These are phyloP conservation scores for Orbilia blumenaviensis DNA, from an alignment of 2,329 filamentous ascomycete genomes.

Conservation along the genomic window DNA sequence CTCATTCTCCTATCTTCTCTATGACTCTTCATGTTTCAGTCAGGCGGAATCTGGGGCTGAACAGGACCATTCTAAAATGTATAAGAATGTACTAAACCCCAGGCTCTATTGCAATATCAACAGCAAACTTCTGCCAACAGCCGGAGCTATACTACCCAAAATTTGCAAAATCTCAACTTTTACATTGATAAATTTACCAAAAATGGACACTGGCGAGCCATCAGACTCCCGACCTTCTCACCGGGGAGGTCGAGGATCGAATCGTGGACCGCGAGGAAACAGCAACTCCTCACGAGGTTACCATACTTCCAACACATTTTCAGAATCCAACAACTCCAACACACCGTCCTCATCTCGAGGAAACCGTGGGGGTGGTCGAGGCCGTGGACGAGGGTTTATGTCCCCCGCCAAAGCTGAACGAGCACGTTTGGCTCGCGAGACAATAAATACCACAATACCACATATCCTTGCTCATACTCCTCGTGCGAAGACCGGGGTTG, in stretches of 20 bases:
- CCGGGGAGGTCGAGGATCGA: neutral
- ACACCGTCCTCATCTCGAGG: neutral
- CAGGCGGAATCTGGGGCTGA: neutral
- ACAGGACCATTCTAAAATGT: neutral
- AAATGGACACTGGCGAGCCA: neutral
- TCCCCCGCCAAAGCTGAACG: constrained; percentile 58
- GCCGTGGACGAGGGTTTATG: constrained; percentile 12
- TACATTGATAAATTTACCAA: neutral
- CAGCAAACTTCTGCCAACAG: neutral
- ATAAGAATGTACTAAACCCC: neutral
- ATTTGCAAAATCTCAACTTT: neutral
- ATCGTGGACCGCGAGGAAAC: neutral
- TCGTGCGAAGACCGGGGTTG: constrained; percentile 67
- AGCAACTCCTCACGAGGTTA: neutral
- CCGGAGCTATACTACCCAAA: neutral
- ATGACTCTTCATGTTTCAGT: neutral
- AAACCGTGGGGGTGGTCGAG: neutral
- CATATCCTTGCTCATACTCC: constrained; percentile 66
- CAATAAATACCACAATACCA: constrained; percentile 70
- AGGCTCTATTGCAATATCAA: neutral
- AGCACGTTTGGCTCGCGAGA: constrained; percentile 68
- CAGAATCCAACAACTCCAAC: constrained; percentile 20
- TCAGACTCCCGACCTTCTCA: neutral
- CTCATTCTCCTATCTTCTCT: too few relatives aligned
- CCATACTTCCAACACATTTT: constrained; percentile 14